phyloP scores from a whole-genome alignment of 106 monocot species.

The Allium cepa region DNA sequence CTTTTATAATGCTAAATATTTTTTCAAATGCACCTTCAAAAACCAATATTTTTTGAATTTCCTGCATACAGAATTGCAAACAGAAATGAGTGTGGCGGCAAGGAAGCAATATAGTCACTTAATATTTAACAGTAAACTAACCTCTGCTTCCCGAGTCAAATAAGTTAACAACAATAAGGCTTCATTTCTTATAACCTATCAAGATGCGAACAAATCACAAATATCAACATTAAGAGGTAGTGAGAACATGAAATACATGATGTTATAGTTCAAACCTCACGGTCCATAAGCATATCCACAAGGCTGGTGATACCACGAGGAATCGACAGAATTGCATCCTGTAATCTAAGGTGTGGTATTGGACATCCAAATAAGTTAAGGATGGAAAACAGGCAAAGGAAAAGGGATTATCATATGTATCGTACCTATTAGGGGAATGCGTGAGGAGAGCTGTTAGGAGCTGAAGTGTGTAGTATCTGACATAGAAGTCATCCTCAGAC shows the following conservation, averaged over 20 bases:
- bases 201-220: conserved; percentile 1
- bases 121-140: conserved; percentile 12
- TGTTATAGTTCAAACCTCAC: conserved; percentile 55
- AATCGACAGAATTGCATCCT: conserved; percentile 89
- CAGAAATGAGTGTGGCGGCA: neutral
- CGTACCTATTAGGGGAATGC: conserved; percentile 81
- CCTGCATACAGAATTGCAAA: conserved; percentile 26
- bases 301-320: conserved; percentile 91
- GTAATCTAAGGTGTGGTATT: conserved; percentile 47
- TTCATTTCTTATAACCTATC: conserved; percentile 96
- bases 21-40: conserved; percentile 99
- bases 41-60: conserved; percentile 99
- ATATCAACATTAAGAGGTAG: too few relatives aligned
- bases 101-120: neutral
- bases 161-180: conserved; percentile 88
- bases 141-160: conserved; percentile 93
- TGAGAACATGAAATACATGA: neutral
- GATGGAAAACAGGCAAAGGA: neutral
- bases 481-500: conserved; percentile 97
- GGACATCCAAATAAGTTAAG: neutral
- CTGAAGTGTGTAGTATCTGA: conserved; percentile 97
- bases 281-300: conserved; percentile 99
- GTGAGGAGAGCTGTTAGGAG: conserved; percentile 93
- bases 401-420: too few relatives aligned
- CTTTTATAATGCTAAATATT: conserved; percentile 97